Base-by-base conservation (phyloP, 768 basidiomycete genomes). In the Termitomyces sp. region DNA sequence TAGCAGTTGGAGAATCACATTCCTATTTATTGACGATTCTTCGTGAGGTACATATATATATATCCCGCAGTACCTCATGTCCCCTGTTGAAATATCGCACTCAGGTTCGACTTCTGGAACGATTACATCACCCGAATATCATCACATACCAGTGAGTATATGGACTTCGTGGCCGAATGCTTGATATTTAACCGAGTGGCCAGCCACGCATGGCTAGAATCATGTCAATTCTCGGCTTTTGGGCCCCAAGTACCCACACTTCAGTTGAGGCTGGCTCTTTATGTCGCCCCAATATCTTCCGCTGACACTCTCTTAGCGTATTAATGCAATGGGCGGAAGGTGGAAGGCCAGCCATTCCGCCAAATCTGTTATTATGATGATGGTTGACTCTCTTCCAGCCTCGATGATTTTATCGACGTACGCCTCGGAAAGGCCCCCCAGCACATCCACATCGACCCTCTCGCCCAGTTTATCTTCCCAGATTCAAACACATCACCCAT, bases 241-340 rank as follows among this genome's bases (percentile, higher is more conserved):
- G 94, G 93, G 0, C 92, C 92, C 0, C 84, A 85, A 64, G 85
- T 98, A 26, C 93, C 92, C 4, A 89, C 94, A 1, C 71, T 97
- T 38, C 91, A 94, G 91, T 92, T 70, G 64, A 72, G 87, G 73
- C 13, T 54, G 87, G 73, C 13, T 54, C 30, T 16, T 20, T 50
- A 24, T 33, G 53, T 10, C 5, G 33, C 20, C 10, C 32, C 50
- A 22, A 36, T 44, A 44, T 28, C 4, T 46, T 33, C 22, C 50
- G 46, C 54, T 59, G 42, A 58, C 16, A 46, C 32, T 5, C 13
- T 14, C 16, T 64, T 62, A 93, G 91, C 63, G 85, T 94, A 10
- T 74, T 94, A 24, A 94, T 94, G 93, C 90, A 94, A 75, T 94
- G 89, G 89, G 92, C 92, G 0, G 91, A 94, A 77, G 90, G 87